Conservation (phyloP, 306 rosid species). For the Astragalus membranaceus region DNA sequence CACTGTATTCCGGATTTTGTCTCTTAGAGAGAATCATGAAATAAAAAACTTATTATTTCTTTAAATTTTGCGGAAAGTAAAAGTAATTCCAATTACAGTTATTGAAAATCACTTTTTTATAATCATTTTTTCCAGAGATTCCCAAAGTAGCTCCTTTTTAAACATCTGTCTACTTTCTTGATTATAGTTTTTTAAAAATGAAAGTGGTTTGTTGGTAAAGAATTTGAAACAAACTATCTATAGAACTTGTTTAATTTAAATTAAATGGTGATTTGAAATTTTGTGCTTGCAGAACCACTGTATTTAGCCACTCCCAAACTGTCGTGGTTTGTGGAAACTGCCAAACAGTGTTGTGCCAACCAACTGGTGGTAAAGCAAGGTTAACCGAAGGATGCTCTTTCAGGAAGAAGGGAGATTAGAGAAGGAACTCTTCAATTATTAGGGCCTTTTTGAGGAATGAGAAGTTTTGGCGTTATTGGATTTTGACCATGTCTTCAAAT, state of each 20-base stretch:
- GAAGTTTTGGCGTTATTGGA: constrained; percentile 19
- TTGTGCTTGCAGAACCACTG: constrained; percentile 26
- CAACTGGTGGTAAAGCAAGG: constrained; percentile 30
- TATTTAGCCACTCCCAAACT: constrained; percentile 36
- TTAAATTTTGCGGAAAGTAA: too few species aligned
- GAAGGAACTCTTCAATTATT: background rate
- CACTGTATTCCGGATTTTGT: too few species aligned
- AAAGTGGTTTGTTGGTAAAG: background rate
- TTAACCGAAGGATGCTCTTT: constrained; percentile 30
- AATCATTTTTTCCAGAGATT: too few species aligned
- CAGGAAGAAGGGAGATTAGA: constrained; percentile 36
- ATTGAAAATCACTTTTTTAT: too few species aligned
- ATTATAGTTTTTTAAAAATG: too few species aligned
- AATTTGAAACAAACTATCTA: background rate
- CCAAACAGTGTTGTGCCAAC: constrained; percentile 34
- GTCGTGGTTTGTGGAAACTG: constrained; percentile 31
- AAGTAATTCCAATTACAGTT: too few species aligned
- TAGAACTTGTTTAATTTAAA: background rate
- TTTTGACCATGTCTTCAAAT: constrained; percentile 1
- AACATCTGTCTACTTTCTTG: too few species aligned
- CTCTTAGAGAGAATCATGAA: too few species aligned
- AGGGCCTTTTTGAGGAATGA: background rate
- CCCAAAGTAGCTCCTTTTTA: too few species aligned
- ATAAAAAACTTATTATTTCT: too few species aligned
- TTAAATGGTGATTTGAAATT: background rate